Evolutionary conservation across 108 stramenopile species (phyloP).

Genomic region (Nitzschia palea): DNA sequence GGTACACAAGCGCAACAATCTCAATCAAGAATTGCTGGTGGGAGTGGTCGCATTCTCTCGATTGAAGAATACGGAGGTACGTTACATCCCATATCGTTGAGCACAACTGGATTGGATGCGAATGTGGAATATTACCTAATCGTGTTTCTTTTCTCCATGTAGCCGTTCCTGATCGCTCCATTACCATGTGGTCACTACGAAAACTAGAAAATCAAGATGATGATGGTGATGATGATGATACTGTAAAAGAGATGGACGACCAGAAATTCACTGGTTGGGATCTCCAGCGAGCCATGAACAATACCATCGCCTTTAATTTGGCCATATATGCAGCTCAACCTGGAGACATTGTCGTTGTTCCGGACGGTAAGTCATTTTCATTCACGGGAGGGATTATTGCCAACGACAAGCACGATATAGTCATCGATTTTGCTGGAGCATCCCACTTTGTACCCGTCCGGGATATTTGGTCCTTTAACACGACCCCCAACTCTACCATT

Average conservation of each 20-base stretch:
- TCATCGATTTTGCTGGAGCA: conserved; percentile 23
- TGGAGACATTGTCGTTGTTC: conserved; percentile 16
- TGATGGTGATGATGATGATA: too few species aligned
- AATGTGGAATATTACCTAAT: too few species aligned
- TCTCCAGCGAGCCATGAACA: neutral
- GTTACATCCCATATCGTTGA: too few species aligned
- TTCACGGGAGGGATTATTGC: conserved; percentile 27
- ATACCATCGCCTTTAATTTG: conserved; percentile 19
- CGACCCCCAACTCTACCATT: conserved; percentile 10
- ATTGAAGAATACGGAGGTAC: conserved; percentile 13
- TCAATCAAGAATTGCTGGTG: too few species aligned
- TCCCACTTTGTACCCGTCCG: conserved; percentile 11
- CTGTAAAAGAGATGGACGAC: too few species aligned
- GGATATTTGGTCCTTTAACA: conserved; percentile 3
- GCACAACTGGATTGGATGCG: too few species aligned
- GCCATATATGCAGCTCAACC: conserved; percentile 16
- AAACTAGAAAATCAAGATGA: too few species aligned
- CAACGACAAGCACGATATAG: conserved; percentile 4
- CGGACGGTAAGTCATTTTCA: conserved; percentile 3
- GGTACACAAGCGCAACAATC: too few species aligned
- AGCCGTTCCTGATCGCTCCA: neutral
- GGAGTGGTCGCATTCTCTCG: neutral
- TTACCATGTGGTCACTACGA: neutral
- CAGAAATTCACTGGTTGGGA: too few species aligned
- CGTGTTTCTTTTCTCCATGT: too few species aligned